Base-by-base conservation (phyloP, 805 yeast genomes). In the Zygotorulaspora sp. region DNA sequence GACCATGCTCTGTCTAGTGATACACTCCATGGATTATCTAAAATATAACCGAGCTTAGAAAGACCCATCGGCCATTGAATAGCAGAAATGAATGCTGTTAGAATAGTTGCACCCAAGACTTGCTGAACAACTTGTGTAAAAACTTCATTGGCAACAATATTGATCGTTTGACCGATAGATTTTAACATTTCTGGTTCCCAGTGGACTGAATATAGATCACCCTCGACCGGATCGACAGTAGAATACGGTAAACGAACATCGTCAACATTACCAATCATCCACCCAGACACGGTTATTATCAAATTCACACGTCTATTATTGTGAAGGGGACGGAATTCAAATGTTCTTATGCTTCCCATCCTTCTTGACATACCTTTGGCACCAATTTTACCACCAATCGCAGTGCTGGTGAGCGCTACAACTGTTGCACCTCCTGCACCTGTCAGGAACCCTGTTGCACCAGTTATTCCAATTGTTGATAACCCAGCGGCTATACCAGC, bases 171-270 rank as follows among this genome's bases (percentile, higher is more conserved):
- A 57, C 99, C 99, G 75, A 85, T 87, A 38, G 95, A 83, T 45
- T 78, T 81, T 52, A 92, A 77, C 92, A 92, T 86, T 49, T 92
- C 98, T 0, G 99, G 99, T 61, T 92, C 99, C 98, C 98, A 92
- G 32, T 85, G 66, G 6, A 92, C 68, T 0, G 97, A 87, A 52
- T 83, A 85, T 49, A 92, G 65, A 58, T 92, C 99, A 12, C 99
- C 99, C 90, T 90, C 88, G 0, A 90, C 86, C 0, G 98, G 98
- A 56, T 94, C 98, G 6, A 92, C 84, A 0, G 98, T 92, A 1
- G 96, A 84, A 57, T 89, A 92, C 2, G 98, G 98, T 45, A 92
- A 72, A 56, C 99, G 72, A 14, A 92, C 90, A 72, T 92, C 99
- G 77, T 92, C 99, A 52, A 80, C 77, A 42, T 80, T 82, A 59